Percentiles rank a stretch among this genome's conserved stretches.
phyloP scores from a whole-genome alignment of 1,139 yeast species.

The Candida sanyaensis region DNA sequence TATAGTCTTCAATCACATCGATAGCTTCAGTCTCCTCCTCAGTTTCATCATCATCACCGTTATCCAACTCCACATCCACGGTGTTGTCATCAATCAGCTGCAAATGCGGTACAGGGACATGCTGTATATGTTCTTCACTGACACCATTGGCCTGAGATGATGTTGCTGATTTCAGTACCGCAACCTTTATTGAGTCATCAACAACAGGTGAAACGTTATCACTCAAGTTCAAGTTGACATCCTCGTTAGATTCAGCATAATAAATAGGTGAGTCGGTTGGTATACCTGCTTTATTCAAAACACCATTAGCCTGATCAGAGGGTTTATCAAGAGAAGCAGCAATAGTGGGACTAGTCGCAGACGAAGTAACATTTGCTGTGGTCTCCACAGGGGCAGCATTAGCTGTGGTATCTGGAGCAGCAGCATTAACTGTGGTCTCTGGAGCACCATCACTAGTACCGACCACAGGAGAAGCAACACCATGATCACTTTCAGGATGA shows the following conservation, averaged over 20 bases:
- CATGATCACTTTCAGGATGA: too few relatives aligned
- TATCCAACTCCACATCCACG: background rate
- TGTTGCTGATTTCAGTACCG: background rate
- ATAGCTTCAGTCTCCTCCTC: background rate
- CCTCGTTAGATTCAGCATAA: background rate
- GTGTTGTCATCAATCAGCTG: background rate
- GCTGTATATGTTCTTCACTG: background rate
- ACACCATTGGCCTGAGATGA: background rate
- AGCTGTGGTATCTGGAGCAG: too few relatives aligned
- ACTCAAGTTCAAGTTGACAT: background rate
- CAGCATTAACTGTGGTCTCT: too few relatives aligned
- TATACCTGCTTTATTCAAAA: background rate
- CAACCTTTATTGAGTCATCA: background rate
- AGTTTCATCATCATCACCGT: background rate
- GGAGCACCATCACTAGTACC: too few relatives aligned
- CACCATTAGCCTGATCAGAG: background rate
- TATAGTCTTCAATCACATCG: background rate
- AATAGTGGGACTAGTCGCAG: background rate
- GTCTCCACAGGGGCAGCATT: too few relatives aligned
- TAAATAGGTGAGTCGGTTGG: background rate
- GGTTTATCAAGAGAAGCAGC: background rate
- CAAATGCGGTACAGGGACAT: constrained; percentile 1
- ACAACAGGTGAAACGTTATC: too few relatives aligned
- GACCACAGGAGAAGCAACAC: too few relatives aligned
- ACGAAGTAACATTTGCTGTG: too few relatives aligned